Conservation (phyloP, 1,139 yeast species). For the Taphrina sp. region DNA sequence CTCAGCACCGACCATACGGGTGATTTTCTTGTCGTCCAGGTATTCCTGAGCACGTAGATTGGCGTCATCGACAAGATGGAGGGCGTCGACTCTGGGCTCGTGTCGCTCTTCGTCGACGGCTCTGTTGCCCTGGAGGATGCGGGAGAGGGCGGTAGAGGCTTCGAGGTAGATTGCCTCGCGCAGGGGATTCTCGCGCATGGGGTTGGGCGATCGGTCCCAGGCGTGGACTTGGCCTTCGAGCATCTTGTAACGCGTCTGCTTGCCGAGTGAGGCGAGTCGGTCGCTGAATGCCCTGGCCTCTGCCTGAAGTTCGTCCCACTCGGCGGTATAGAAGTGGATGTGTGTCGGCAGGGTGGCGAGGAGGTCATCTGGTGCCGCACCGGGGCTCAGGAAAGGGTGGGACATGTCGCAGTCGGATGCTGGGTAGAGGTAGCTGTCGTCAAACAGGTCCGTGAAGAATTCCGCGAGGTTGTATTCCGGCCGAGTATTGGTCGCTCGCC, state of each 20-base stretch:
- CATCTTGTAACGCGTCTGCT: background rate
- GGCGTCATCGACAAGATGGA: background rate
- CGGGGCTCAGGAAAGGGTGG: conserved; percentile 7
- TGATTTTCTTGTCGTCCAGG: background rate
- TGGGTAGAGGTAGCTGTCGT: conserved; percentile 4
- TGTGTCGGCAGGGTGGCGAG: background rate
- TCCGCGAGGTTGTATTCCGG: conserved; percentile 1
- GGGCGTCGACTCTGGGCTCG: background rate
- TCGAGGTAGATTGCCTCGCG: background rate
- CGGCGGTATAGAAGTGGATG: conserved; percentile 17
- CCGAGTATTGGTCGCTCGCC: conserved; percentile 6
- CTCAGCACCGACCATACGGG: background rate
- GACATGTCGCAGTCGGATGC: background rate
- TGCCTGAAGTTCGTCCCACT: conserved; percentile 12
- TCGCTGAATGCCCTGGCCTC: conserved; percentile 7
- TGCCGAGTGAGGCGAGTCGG: conserved; percentile 1
- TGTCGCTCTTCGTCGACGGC: background rate
- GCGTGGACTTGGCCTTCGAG: conserved; percentile 12
- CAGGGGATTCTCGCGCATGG: background rate
- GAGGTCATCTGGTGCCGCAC: conserved; percentile 3
- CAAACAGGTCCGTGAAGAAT: conserved; percentile 10
- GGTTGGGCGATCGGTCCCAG: conserved; percentile 18
- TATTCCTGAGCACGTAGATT: background rate
- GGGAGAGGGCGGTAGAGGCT: background rate
- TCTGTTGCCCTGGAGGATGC: background rate